A percentile compares a stretch with the other conserved stretches of the same genome.
phyloP scores from a whole-genome alignment of 345 rosid species.

The Melaleuca quinquenervia region DNA sequence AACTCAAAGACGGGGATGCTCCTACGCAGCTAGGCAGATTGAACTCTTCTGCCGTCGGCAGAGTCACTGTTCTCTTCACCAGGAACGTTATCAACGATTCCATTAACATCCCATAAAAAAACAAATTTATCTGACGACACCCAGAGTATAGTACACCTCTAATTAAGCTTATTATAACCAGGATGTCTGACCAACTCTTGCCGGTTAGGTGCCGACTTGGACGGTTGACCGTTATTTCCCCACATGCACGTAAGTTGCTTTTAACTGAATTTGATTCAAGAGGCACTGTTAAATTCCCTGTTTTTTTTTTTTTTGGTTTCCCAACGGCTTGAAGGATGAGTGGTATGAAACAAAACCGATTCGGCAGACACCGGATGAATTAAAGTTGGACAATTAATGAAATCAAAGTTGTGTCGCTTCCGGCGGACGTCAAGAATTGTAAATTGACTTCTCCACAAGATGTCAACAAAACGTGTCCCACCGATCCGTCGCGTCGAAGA shows the following conservation, averaged over 20 bases:
- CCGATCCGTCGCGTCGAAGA: not conserved
- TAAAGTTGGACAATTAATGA: not conserved
- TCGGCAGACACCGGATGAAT: not conserved
- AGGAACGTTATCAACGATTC: not conserved
- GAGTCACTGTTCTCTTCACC: not conserved
- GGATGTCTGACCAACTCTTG: not conserved
- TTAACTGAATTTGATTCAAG: not conserved
- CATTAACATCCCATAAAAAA: not conserved
- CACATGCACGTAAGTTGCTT: not conserved
- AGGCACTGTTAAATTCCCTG: not conserved
- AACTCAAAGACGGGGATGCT: not conserved
- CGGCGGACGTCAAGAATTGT: not conserved
- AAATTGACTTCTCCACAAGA: not conserved
- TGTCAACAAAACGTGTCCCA: not conserved
- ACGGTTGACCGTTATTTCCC: not conserved
- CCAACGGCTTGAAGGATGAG: not conserved
- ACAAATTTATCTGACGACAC: not conserved
- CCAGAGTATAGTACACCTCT: not conserved
- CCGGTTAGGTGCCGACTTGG: not conserved
- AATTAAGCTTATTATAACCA: not conserved
- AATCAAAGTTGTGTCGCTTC: not conserved
- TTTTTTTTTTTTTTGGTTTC: no score
- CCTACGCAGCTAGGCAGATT: not conserved
- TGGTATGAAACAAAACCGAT: not conserved
- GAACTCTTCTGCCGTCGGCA: not conserved